Conservation (phyloP, 2,329 filamentous ascomycete genomes). For the Torrubiella hemipterigena region DNA sequence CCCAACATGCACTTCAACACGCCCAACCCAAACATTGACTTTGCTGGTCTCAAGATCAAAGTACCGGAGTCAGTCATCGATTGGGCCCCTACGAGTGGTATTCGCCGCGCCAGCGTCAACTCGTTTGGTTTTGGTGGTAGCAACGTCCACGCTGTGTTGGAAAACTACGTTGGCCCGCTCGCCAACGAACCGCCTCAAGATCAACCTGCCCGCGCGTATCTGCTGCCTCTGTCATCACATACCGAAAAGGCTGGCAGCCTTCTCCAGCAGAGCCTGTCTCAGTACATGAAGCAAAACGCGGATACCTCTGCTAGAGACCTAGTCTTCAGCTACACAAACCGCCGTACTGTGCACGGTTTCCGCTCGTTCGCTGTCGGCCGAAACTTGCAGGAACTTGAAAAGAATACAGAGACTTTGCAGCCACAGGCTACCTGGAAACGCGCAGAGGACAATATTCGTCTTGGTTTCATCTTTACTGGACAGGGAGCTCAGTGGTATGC, state of each 20-base stretch:
- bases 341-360: conserved; percentile 11
- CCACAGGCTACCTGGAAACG: conserved; percentile 10
- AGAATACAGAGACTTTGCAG: too few relatives aligned
- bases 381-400: too few relatives aligned
- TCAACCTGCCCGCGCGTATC: too few relatives aligned
- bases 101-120: conserved; percentile 17
- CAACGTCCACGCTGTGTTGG: conserved; percentile 20
- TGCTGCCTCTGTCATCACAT: conserved; percentile 12
- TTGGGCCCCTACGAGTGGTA: conserved; percentile 5
- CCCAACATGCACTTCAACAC: conserved; percentile 12
- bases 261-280: conserved; percentile 8
- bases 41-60: conserved; percentile 9
- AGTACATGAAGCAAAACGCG: conserved; percentile 8
- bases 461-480: conserved; percentile 15
- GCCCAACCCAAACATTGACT: conserved; percentile 12
- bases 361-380: conserved; percentile 13
- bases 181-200: too few relatives aligned
- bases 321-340: conserved; percentile 11
- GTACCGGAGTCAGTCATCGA: conserved; percentile 2
- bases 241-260: conserved; percentile 11
- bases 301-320: conserved; percentile 10
- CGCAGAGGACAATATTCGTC: conserved; percentile 7
- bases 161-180: conserved; percentile 9
- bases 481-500: conserved; percentile 12
- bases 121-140: conserved; percentile 24